Evolutionary conservation across 345 rosid species (phyloP).

Genomic region (Hibiscus mutabilis): DNA sequence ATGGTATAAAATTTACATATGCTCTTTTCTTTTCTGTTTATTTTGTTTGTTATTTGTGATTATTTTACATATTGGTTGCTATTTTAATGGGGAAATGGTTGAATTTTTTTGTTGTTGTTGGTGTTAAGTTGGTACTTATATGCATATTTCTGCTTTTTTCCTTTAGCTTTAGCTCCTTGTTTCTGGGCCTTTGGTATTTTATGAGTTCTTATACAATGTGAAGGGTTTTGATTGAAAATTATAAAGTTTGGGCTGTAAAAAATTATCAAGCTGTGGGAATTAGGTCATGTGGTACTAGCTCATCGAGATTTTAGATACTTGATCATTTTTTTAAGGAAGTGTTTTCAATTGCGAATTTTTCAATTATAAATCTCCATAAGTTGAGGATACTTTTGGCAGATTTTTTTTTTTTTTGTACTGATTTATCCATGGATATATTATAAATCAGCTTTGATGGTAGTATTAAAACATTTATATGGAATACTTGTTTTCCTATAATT

Average conservation of each 20-base stretch:
- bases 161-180: neutral
- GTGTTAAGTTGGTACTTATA: neutral
- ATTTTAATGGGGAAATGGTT: neutral
- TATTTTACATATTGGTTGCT: neutral
- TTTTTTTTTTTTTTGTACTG: neutral
- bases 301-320: neutral
- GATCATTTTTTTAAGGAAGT: neutral
- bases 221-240: neutral
- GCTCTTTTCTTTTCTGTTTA: neutral
- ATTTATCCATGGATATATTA: neutral
- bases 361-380: neutral
- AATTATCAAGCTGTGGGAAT: neutral
- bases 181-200: neutral
- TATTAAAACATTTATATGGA: neutral
- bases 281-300: neutral
- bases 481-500: neutral
- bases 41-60: neutral
- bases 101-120: neutral
- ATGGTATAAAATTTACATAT: neutral
- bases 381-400: neutral
- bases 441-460: neutral
- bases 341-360: neutral
- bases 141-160: neutral
- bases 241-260: neutral
- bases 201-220: neutral